These are phyloP conservation scores for Calonectria multiphialidica DNA, from an alignment of 2,329 filamentous ascomycete species.

Conservation along the genomic window DNA sequence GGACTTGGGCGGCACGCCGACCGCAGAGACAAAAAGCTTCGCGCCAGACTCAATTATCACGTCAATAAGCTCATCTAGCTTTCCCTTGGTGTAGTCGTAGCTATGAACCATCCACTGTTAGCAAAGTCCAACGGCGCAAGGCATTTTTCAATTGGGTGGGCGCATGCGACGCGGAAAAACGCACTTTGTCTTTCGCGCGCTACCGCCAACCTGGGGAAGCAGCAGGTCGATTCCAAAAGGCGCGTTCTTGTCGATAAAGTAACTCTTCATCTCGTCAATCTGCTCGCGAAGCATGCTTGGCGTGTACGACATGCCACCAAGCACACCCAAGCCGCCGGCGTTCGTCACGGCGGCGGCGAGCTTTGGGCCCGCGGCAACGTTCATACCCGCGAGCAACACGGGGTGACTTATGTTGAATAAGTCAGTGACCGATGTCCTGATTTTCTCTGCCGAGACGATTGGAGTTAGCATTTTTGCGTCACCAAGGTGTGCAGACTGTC, in stretches of 20 bases:
- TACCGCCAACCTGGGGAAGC: slow-evolving; percentile 93
- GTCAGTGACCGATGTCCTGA: slow-evolving; percentile 93
- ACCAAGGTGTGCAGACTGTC: neutral
- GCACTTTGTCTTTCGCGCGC: slow-evolving; percentile 91
- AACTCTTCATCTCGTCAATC: slow-evolving; percentile 92
- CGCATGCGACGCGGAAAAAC: slow-evolving; percentile 33
- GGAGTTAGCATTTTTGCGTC: slow-evolving; percentile 21
- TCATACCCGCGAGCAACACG: slow-evolving; percentile 96
- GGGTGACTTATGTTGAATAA: slow-evolving; percentile 98
- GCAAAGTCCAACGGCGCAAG: neutral
- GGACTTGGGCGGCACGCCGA: slow-evolving; percentile 89
- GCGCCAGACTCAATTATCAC: slow-evolving; percentile 94
- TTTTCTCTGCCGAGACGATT: slow-evolving; percentile 55
- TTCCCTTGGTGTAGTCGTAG: slow-evolving; percentile 99
- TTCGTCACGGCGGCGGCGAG: slow-evolving; percentile 97
- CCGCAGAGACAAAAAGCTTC: slow-evolving; percentile 95
- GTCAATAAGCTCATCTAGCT: slow-evolving; percentile 89
- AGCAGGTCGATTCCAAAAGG: slow-evolving; percentile 96
- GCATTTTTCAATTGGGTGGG: neutral
- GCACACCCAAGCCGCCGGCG: slow-evolving; percentile 94
- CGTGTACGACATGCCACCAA: slow-evolving; percentile 95
- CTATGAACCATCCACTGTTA: slow-evolving; percentile 59
- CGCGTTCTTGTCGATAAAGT: slow-evolving; percentile 88
- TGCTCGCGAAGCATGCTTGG: slow-evolving; percentile 97
- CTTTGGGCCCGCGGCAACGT: slow-evolving; percentile 96